phyloP scores from a whole-genome alignment of 2,329 filamentous ascomycete genomes.

The Hypoxylon sp. region DNA sequence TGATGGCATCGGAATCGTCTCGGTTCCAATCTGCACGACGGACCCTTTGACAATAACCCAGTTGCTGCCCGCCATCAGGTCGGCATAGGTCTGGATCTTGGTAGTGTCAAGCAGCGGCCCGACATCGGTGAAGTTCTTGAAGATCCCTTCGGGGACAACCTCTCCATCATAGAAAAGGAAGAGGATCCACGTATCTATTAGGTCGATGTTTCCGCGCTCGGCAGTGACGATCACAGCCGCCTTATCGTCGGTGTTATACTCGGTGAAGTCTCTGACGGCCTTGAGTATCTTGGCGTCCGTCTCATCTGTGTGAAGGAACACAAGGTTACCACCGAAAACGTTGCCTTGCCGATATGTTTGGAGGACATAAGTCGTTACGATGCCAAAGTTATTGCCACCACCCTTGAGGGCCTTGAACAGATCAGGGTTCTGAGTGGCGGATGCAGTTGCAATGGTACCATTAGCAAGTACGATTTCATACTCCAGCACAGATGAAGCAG shows the following conservation, averaged over 20 bases:
- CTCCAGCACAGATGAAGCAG: conserved; percentile 64
- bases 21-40: conserved; percentile 56
- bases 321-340: conserved; percentile 62
- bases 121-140: conserved; percentile 69
- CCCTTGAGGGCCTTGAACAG: conserved; percentile 69
- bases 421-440: conserved; percentile 60
- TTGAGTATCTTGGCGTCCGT: conserved; percentile 59
- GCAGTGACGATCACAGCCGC: conserved; percentile 72
- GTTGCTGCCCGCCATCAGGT: conserved; percentile 64
- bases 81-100: conserved; percentile 64
- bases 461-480: conserved; percentile 68
- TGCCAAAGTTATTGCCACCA: conserved; percentile 70
- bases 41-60: conserved; percentile 55
- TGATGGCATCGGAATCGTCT: conserved; percentile 57
- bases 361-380: conserved; percentile 63
- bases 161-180: conserved; percentile 75
- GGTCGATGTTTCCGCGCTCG: conserved; percentile 60
- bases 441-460: conserved; percentile 64
- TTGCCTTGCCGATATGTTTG: conserved; percentile 59
- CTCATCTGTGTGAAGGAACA: conserved; percentile 54
- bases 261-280: conserved; percentile 69
- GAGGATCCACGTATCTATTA: conserved; percentile 70
- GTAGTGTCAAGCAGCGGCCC: conserved; percentile 61
- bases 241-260: conserved; percentile 71
- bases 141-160: conserved; percentile 65